Evolutionary conservation across 768 basidiomycete genomes (phyloP).

Genomic region (Mycena pura): DNA sequence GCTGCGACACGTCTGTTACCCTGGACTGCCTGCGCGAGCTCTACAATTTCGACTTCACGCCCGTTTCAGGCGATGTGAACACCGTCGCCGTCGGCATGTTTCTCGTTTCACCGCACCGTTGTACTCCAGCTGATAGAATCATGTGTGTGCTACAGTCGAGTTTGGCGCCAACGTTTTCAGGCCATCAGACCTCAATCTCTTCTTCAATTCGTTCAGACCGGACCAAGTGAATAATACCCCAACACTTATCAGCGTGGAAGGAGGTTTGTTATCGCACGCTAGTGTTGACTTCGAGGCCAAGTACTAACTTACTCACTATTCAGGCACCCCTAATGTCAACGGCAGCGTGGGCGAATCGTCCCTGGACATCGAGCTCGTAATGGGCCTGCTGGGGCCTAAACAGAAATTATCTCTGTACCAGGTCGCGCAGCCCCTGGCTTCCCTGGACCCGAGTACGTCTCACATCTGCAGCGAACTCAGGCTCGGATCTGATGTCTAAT

Average conservation of each 20-base stretch:
- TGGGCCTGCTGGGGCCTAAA: conserved; percentile 13
- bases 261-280: conserved; percentile 12
- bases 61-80: conserved; percentile 12
- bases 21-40: conserved; percentile 17
- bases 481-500: neutral
- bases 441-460: conserved; percentile 15
- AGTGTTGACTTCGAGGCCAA: neutral
- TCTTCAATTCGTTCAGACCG: conserved; percentile 8
- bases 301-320: neutral
- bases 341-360: conserved; percentile 14
- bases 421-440: neutral
- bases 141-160: conserved; percentile 2
- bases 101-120: neutral
- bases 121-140: neutral
- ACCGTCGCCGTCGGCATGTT: conserved; percentile 9
- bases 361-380: conserved; percentile 16
- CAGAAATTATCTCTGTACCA: conserved; percentile 19
- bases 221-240: conserved; percentile 13
- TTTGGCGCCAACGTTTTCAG: conserved; percentile 14
- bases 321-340: conserved; percentile 7
- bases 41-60: conserved; percentile 20
- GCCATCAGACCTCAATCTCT: conserved; percentile 14
- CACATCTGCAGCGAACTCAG: neutral
- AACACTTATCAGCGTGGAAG: conserved; percentile 17
- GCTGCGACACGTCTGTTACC: conserved; percentile 11